A percentile compares a stretch with the other conserved stretches of the same genome.
Evolutionary conservation across 1,284 basidiomycete genomes (phyloP).

Genomic region (Agaricales sp.): DNA sequence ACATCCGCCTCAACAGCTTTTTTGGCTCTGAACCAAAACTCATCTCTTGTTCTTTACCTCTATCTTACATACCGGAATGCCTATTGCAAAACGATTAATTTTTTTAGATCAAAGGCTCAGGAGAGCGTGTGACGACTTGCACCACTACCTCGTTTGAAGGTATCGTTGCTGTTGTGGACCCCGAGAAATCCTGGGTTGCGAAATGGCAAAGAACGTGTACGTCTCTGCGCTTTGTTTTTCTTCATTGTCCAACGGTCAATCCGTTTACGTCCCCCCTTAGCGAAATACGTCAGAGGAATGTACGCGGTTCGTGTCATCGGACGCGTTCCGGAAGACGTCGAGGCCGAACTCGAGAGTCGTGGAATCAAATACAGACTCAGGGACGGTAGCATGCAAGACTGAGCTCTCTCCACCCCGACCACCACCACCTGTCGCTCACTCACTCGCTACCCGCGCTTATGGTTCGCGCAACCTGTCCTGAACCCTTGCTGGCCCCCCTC

Average conservation of each 20-base stretch:
- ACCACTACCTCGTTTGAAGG: conserved; percentile 96
- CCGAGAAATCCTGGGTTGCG: conserved; percentile 91
- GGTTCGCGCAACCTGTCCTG: too few species aligned
- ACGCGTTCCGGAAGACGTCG: conserved; percentile 77
- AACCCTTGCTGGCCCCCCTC: too few species aligned
- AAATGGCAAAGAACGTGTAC: conserved; percentile 85
- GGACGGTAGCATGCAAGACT: conserved; percentile 68
- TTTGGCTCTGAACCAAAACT: neutral
- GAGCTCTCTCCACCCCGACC: conserved; percentile 9
- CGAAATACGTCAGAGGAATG: conserved; percentile 79
- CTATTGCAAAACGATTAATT: too few species aligned
- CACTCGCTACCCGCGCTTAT: too few species aligned
- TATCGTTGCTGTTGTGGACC: conserved; percentile 81
- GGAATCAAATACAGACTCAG: conserved; percentile 75
- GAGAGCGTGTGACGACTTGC: conserved; percentile 78
- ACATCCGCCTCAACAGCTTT: neutral
- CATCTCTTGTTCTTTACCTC: neutral
- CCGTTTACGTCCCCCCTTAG: conserved; percentile 38
- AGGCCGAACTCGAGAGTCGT: conserved; percentile 63
- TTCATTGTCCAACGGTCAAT: conserved; percentile 6
- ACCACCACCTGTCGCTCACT: too few species aligned
- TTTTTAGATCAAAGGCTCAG: conserved; percentile 11
- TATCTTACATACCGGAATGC: too few species aligned
- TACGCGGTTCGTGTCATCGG: conserved; percentile 86
- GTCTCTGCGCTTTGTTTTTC: conserved; percentile 22